Percentiles rank a stretch among this genome's conserved stretches.
These are phyloP conservation scores for Linnemannia schmuckeri DNA, from an alignment of 192 early-diverging fungal genomes.

Conservation along the genomic window DNA sequence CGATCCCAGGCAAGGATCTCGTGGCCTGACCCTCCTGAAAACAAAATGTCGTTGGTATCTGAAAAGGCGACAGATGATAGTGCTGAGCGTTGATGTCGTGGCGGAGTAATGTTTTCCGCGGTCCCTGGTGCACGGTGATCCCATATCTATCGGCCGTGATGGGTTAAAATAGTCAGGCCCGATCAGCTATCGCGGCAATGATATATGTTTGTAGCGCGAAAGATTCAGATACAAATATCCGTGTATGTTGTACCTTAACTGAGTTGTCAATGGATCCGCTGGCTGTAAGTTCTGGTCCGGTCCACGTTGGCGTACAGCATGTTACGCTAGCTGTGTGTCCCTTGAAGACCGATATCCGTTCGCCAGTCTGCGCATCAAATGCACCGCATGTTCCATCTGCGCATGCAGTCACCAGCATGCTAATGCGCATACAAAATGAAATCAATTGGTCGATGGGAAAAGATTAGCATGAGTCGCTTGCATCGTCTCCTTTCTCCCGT, in stretches of 20 bases:
- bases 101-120: background rate
- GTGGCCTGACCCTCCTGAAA: background rate
- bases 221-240: background rate
- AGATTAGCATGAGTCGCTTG: background rate
- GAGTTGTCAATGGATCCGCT: background rate
- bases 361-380: constrained; percentile 13
- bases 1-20: background rate
- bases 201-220: too few relatives aligned
- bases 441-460: background rate
- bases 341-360: background rate
- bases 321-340: background rate
- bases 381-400: constrained; percentile 9
- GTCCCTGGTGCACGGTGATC: background rate
- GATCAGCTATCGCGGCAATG: too few relatives aligned
- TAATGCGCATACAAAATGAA: constrained; percentile 2
- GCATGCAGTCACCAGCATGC: background rate
- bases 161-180: background rate
- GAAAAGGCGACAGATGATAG: background rate
- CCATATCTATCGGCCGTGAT: background rate
- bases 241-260: background rate
- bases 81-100: background rate
- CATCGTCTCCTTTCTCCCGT: too few relatives aligned
- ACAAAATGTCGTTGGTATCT: background rate
- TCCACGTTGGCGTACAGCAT: background rate
- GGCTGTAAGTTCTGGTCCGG: background rate